phyloP scores from a whole-genome alignment of 768 basidiomycete genomes.

The Suillus fuscotomentosus region DNA sequence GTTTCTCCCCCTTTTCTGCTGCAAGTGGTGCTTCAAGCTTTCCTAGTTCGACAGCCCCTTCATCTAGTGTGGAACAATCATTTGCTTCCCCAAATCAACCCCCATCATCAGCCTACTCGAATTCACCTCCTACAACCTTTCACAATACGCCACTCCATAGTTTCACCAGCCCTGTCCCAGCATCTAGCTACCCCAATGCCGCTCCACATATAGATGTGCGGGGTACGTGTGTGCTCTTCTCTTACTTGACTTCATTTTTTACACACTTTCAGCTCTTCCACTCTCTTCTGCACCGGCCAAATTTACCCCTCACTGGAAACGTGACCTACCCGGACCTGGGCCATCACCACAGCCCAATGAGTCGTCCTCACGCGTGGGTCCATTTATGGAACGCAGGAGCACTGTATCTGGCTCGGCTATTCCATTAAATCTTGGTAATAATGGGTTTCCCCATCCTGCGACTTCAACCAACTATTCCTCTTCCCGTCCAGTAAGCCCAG shows the following conservation, averaged over 20 bases:
- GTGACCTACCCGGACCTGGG: slow-evolving; percentile 24
- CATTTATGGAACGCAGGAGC: slow-evolving; percentile 22
- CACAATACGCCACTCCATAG: not conserved
- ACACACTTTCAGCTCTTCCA: not conserved
- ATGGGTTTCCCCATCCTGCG: not conserved
- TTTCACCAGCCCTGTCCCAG: not conserved
- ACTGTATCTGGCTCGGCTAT: slow-evolving; percentile 21
- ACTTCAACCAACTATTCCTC: not conserved
- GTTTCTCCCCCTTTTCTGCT: not conserved
- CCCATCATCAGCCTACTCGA: not conserved
- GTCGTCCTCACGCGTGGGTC: not conserved
- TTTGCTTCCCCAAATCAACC: not conserved
- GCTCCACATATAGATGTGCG: not conserved
- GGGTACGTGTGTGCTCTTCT: not conserved
- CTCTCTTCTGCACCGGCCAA: slow-evolving; percentile 22
- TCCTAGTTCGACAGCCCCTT: not conserved
- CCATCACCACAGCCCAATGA: slow-evolving; percentile 11
- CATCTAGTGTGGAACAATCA: not conserved
- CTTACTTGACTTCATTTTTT: not conserved
- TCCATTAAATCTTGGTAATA: not conserved
- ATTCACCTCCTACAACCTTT: not conserved
- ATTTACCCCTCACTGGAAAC: slow-evolving; percentile 46
- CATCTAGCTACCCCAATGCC: not conserved
- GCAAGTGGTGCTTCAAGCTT: not conserved
- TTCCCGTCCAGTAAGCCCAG: not conserved